phyloP scores from a whole-genome alignment of 2,329 filamentous ascomycete species.

The Cordyceps militaris region DNA sequence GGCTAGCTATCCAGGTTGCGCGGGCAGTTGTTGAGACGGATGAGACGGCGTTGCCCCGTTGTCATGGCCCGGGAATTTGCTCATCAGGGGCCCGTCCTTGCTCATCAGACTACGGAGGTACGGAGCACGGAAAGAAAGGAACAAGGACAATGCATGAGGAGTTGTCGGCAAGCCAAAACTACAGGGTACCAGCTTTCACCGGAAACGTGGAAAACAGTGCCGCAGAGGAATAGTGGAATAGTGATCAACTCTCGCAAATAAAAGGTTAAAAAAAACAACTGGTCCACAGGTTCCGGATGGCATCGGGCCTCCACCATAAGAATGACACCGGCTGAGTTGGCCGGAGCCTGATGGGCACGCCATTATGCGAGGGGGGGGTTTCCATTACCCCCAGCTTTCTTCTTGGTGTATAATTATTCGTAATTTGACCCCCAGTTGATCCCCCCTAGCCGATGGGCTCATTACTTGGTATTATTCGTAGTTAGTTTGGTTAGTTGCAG shows the following conservation, averaged over 20 bases:
- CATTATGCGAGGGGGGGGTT: constrained; percentile 3
- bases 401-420: neutral
- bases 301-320: constrained; percentile 8
- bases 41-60: neutral
- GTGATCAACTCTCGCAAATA: too few relatives aligned
- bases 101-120: neutral
- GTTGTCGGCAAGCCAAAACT: neutral
- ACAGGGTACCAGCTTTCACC: neutral
- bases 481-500: neutral
- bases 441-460: neutral
- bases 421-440: neutral
- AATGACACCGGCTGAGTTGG: neutral
- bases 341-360: constrained; percentile 1
- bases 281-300: neutral
- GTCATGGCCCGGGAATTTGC: neutral
- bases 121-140: neutral
- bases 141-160: neutral
- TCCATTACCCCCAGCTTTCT: constrained; percentile 8
- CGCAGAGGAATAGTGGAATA: neutral
- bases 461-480: neutral
- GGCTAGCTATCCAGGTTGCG: neutral
- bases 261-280: neutral
- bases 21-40: too few relatives aligned
- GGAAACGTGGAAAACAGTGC: neutral
- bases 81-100: neutral